Evolutionary conservation across 192 early-diverging fungal genomes (phyloP).

Genomic region (Linderina pennispora): DNA sequence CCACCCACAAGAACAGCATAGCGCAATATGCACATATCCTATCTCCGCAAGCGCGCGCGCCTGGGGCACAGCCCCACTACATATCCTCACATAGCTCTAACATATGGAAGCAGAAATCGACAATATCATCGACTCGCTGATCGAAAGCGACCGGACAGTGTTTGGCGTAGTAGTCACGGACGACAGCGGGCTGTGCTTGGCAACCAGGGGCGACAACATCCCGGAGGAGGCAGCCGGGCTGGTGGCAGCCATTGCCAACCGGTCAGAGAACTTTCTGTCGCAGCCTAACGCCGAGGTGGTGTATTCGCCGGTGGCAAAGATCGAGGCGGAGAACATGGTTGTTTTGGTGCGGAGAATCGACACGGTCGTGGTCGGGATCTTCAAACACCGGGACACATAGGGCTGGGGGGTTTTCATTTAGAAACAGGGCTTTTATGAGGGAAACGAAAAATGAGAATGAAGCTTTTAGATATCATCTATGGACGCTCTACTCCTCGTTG

Average conservation of each 20-base stretch:
- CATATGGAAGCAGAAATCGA: slow-evolving; percentile 37
- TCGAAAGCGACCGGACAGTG: slow-evolving; percentile 20
- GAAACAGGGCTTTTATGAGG: background rate
- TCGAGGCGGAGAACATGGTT: slow-evolving; percentile 29
- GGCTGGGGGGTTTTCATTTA: too few species aligned
- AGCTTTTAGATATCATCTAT: background rate
- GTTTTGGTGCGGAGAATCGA: slow-evolving; percentile 18
- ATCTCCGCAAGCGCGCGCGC: too few species aligned
- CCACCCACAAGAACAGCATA: background rate
- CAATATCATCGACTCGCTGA: slow-evolving; percentile 18
- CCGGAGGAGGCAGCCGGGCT: slow-evolving; percentile 36
- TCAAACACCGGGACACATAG: slow-evolving; percentile 18
- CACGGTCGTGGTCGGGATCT: slow-evolving; percentile 23
- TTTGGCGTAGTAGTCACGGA: slow-evolving; percentile 31
- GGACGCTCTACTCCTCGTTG: slow-evolving; percentile 50
- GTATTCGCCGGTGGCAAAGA: slow-evolving; percentile 23
- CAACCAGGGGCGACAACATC: slow-evolving; percentile 17
- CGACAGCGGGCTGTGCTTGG: slow-evolving; percentile 37
- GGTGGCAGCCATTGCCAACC: slow-evolving; percentile 26
- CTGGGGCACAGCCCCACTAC: background rate
- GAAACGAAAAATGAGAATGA: too few species aligned
- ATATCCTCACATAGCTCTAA: background rate
- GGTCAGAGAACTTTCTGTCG: slow-evolving; percentile 14
- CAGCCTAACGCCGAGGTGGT: background rate
- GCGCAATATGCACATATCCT: background rate